Base-by-base conservation (phyloP, 2,329 filamentous ascomycete genomes). In the Aulographum hederae region DNA sequence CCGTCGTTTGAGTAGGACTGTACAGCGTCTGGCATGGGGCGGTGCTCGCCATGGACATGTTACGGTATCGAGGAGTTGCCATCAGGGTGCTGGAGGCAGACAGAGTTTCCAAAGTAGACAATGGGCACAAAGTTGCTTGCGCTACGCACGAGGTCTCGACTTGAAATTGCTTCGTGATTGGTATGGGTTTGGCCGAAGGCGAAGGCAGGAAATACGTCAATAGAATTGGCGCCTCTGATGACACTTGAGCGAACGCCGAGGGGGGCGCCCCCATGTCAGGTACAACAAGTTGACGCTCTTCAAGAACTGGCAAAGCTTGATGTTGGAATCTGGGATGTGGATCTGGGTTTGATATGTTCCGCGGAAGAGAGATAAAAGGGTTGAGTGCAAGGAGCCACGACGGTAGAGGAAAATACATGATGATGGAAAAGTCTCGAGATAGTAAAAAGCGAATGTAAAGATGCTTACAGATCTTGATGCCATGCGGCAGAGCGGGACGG, bases 11-110 rank as follows among this genome's bases (percentile, higher is more conserved):
- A 0, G 53, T 54, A 2, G 51, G 43, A n/a, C 43, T 47, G 41
- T 54, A 61, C 18, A 52, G 43, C 0, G 54, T 58, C 6, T 48
- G 47, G 41, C 57, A 62, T 16, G 44, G 48, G 4, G 46, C 48
- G n/a, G 30, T n/a, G n/a, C n/a, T n/a, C n/a, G n/a, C n/a, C n/a
- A n/a, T n/a, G n/a, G n/a, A n/a, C n/a, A n/a, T n/a, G n/a, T n/a
- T n/a, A 16, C 21, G 8, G n/a, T 16, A 11, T 21, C 34, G n/a
- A 10, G 5, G 8, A 14, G 23, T 34, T 17, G 25, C 18, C 15
- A 25, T 34, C 32, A 18, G 26, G 6, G 30, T 17, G 27, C 13
- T 8, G 13, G 30, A n/a, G 18, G 11, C 8, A n/a, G 12, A 14
- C 15, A n/a, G 6, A 15, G 11, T 30, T n/a, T 17, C 30, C 11